Conservation (phyloP, 345 rosid genomes). For the Brassica nigra region DNA sequence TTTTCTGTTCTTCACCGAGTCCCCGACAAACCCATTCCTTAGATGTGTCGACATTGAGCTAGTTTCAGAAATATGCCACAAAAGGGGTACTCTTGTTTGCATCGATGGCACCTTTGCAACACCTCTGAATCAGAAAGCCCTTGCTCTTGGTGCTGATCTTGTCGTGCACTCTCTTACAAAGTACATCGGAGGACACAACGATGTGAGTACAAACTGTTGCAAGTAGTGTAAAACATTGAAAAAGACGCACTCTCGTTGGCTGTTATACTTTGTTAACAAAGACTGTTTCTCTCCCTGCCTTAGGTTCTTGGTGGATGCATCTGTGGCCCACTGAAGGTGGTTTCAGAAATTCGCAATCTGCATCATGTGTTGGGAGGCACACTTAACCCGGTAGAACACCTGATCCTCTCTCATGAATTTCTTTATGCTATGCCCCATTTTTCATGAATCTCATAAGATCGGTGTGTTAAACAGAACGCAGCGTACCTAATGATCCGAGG, state of each 20-base stretch:
- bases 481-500: slow-evolving; percentile 93
- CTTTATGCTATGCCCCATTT: background rate
- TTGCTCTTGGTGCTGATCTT: slow-evolving; percentile 96
- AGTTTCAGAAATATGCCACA: slow-evolving; percentile 87
- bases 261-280: background rate
- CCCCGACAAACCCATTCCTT: slow-evolving; percentile 95
- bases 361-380: slow-evolving; percentile 95
- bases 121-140: slow-evolving; percentile 93
- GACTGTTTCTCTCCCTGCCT: background rate
- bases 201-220: slow-evolving; percentile 54
- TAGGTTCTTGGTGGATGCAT: slow-evolving; percentile 98
- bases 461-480: slow-evolving; percentile 63
- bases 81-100: slow-evolving; percentile 88
- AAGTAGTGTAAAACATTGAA: background rate
- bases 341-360: slow-evolving; percentile 78
- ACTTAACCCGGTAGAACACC: slow-evolving; percentile 73
- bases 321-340: slow-evolving; percentile 73
- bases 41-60: slow-evolving; percentile 91
- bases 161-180: slow-evolving; percentile 90
- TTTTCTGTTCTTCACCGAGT: slow-evolving; percentile 88
- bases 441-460: slow-evolving; percentile 8
- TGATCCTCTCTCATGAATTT: background rate
- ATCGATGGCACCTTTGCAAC: slow-evolving; percentile 99
- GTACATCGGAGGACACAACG: slow-evolving; percentile 94
- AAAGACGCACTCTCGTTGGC: background rate